phyloP scores from a whole-genome alignment of 495 filamentous ascomycete species.

The Daldinia grandis region DNA sequence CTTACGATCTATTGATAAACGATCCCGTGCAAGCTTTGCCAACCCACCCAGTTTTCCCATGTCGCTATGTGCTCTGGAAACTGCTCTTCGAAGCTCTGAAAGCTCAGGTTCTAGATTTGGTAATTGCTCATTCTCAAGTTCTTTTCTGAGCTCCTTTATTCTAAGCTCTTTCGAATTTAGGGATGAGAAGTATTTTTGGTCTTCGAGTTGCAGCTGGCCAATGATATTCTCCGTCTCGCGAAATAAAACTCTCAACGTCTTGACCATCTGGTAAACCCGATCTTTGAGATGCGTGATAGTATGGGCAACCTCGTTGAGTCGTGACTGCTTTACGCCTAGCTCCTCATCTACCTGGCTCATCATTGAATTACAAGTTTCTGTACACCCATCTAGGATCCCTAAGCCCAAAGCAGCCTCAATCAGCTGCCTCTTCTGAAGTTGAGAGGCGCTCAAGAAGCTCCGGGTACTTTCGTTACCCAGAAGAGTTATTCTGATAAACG shows the following conservation, averaged over 20 bases:
- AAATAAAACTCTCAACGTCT: constrained; percentile 9
- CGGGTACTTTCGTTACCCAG: constrained; percentile 46
- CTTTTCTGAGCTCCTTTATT: not conserved
- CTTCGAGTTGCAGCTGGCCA: not conserved
- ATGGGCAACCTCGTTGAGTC: constrained; percentile 11
- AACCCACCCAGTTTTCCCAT: constrained; percentile 4
- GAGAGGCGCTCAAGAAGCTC: constrained; percentile 45
- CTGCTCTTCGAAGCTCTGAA: not conserved
- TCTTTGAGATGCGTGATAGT: constrained; percentile 11
- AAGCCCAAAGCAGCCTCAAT: constrained; percentile 45
- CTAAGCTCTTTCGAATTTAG: not conserved
- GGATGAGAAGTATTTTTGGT: not conserved
- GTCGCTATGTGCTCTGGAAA: constrained; percentile 1
- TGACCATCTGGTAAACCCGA: constrained; percentile 9
- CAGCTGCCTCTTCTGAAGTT: constrained; percentile 38
- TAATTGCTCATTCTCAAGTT: constrained; percentile 6
- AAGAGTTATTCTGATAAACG: constrained; percentile 45
- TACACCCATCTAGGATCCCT: constrained; percentile 40
- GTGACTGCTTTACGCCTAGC: constrained; percentile 1
- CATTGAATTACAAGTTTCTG: constrained; percentile 37
- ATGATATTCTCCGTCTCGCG: not conserved
- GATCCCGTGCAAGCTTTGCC: constrained; percentile 8
- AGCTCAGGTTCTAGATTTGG: constrained; percentile 15
- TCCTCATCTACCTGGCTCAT: constrained; percentile 38
- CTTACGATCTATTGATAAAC: constrained; percentile 13